Percentiles rank a stretch among this genome's conserved stretches.
Conservation (phyloP, 140 eudicot genomes). For the Oenanthe javanica region DNA sequence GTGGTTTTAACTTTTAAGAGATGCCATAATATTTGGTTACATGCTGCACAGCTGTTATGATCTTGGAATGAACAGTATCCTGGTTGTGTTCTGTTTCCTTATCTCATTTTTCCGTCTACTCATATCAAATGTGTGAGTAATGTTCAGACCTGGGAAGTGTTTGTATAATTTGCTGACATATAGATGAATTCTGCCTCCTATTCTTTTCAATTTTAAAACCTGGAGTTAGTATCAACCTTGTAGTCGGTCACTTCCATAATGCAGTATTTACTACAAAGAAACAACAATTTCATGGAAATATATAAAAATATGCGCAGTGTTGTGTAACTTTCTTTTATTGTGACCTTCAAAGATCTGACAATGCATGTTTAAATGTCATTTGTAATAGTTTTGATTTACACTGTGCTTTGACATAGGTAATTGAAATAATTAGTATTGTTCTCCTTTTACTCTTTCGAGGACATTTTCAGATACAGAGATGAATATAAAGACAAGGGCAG, state of each 20-base stretch:
- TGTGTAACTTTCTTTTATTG: background rate
- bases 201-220: background rate
- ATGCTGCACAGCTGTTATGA: no score
- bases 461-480: constrained; percentile 46
- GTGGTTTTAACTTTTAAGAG: no score
- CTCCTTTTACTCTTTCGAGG: background rate
- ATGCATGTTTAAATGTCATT: background rate
- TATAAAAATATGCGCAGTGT: background rate
- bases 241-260: background rate
- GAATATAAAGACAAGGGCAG: constrained; percentile 62
- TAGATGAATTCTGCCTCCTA: no score
- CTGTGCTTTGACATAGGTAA: background rate
- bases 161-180: no score
- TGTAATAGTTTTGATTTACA: background rate
- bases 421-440: background rate
- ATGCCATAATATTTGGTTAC: no score
- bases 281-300: background rate
- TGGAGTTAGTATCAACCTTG: background rate
- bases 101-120: no score
- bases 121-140: no score
- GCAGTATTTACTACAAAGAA: background rate
- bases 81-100: no score
- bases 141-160: no score
- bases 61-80: no score
- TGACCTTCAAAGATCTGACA: background rate